A percentile compares a stretch with the other conserved stretches of the same genome.
These are phyloP conservation scores for Gloeophyllum trabeum DNA, from an alignment of 768 basidiomycete species.

Conservation along the genomic window DNA sequence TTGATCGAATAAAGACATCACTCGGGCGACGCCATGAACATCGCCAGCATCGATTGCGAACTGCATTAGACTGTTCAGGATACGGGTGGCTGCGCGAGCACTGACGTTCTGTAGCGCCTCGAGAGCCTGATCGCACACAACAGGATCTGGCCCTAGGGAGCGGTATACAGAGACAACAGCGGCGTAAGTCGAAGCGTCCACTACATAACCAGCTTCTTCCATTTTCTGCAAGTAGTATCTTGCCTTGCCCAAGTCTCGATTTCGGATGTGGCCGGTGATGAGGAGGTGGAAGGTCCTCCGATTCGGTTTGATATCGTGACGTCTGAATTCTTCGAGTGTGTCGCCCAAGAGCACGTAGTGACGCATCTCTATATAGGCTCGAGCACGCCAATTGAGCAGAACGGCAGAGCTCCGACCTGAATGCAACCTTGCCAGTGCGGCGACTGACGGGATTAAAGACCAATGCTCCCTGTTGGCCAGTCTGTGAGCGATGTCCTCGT, in stretches of 20 bases:
- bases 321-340: slow-evolving; percentile 39
- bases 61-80: slow-evolving; percentile 64
- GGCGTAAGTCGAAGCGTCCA: slow-evolving; percentile 48
- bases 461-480: slow-evolving; percentile 38
- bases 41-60: slow-evolving; percentile 47
- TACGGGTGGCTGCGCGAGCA: slow-evolving; percentile 28
- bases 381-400: slow-evolving; percentile 62
- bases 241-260: slow-evolving; percentile 48
- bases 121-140: slow-evolving; percentile 42
- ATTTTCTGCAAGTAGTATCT: slow-evolving; percentile 43
- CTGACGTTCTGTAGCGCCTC: slow-evolving; percentile 31
- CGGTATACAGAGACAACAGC: slow-evolving; percentile 49
- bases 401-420: slow-evolving; percentile 37
- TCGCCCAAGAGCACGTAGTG: slow-evolving; percentile 32
- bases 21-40: slow-evolving; percentile 28
- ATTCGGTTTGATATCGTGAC: slow-evolving; percentile 32
- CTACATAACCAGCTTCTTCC: slow-evolving; percentile 40
- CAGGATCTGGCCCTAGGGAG: slow-evolving; percentile 41
- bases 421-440: slow-evolving; percentile 36
- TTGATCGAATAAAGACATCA: slow-evolving; percentile 37
- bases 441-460: slow-evolving; percentile 35
- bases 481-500: slow-evolving; percentile 42
- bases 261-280: slow-evolving; percentile 56
- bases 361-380: slow-evolving; percentile 45
- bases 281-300: slow-evolving; percentile 62